phyloP scores from a whole-genome alignment of 2,329 filamentous ascomycete genomes.

The Alternaria ethzedia region DNA sequence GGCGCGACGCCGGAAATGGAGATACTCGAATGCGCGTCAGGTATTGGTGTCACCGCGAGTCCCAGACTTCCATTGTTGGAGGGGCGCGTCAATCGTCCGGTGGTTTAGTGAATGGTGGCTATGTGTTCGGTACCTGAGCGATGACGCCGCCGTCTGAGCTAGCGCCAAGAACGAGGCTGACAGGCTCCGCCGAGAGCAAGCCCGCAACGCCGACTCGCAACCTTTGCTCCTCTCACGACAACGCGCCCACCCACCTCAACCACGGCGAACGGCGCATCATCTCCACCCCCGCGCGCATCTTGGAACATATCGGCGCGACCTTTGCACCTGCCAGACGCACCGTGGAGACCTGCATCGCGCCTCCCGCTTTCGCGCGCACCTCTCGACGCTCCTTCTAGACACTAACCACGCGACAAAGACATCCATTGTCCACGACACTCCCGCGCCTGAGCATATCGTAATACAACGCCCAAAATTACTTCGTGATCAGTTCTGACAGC shows the following conservation, averaged over 20 bases:
- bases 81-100: neutral
- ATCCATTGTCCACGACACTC: slow-evolving; percentile 21
- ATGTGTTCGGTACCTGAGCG: slow-evolving; percentile 21
- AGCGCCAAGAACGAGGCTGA: slow-evolving; percentile 18
- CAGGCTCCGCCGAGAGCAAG: slow-evolving; percentile 7
- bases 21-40: neutral
- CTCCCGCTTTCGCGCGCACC: slow-evolving; percentile 12
- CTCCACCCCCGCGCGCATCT: slow-evolving; percentile 18
- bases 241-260: slow-evolving; percentile 5
- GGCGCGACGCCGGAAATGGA: neutral
- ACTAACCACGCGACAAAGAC: slow-evolving; percentile 33
- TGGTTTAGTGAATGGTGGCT: slow-evolving; percentile 1
- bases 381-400: slow-evolving; percentile 15
- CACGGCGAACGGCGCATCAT: slow-evolving; percentile 20
- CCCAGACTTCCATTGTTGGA: slow-evolving; percentile 9
- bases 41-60: slow-evolving; percentile 9
- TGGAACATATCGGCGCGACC: neutral
- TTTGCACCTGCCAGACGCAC: slow-evolving; percentile 1
- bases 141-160: slow-evolving; percentile 26
- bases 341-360: slow-evolving; percentile 1
- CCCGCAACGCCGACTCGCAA: slow-evolving; percentile 12
- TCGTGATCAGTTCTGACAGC: slow-evolving; percentile 16
- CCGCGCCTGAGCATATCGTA: slow-evolving; percentile 16
- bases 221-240: slow-evolving; percentile 18
- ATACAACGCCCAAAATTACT: slow-evolving; percentile 12